Evolutionary conservation across 305 asterid genomes (phyloP).

Genomic region (Fraxinus angustifolia): DNA sequence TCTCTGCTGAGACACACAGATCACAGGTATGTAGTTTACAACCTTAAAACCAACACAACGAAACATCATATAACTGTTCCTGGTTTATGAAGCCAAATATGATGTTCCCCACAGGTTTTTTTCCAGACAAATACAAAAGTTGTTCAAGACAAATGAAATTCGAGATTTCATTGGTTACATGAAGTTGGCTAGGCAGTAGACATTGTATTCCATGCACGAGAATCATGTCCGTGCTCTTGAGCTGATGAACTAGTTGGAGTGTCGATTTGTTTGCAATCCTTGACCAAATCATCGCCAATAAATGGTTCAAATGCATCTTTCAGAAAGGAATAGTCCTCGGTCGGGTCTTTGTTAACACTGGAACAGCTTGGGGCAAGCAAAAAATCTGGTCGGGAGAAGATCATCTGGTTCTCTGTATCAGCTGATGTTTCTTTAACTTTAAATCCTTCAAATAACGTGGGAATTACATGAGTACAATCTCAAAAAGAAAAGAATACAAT

Average conservation of each 20-base stretch:
- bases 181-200: constrained; percentile 27
- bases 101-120: neutral
- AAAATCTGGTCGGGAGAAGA: constrained; percentile 39
- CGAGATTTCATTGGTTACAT: constrained; percentile 17
- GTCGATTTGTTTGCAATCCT: constrained; percentile 20
- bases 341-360: constrained; percentile 22
- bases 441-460: constrained; percentile 35
- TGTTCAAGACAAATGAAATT: constrained; percentile 17
- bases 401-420: constrained; percentile 26
- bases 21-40: constrained; percentile 1
- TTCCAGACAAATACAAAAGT: constrained; percentile 6
- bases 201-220: constrained; percentile 31
- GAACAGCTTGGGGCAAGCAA: constrained; percentile 41
- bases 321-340: constrained; percentile 24
- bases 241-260: constrained; percentile 19
- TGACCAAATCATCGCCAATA: constrained; percentile 31
- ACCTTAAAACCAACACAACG: neutral
- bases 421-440: constrained; percentile 33
- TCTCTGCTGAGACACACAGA: neutral
- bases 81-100: neutral
- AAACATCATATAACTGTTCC: neutral
- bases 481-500: neutral
- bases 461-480: neutral
- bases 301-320: constrained; percentile 36
- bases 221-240: constrained; percentile 23